These are phyloP conservation scores for Colletotrichum sp. DNA, from an alignment of 2,329 filamentous ascomycete species.

Conservation along the genomic window DNA sequence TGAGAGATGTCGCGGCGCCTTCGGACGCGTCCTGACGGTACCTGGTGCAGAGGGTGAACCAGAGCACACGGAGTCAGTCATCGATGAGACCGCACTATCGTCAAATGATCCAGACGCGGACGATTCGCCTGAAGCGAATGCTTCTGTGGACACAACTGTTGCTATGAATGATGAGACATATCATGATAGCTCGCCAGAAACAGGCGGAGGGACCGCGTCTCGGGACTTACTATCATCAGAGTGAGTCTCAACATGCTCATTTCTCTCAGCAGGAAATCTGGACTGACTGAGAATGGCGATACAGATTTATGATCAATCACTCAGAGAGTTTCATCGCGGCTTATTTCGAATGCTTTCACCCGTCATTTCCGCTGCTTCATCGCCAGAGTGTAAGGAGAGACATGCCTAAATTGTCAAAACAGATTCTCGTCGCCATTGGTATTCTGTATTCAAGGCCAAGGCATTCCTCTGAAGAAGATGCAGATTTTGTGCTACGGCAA, in stretches of 20 bases:
- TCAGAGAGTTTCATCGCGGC: constrained; percentile 17
- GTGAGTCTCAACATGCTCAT: neutral
- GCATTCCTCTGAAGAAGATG: constrained; percentile 7
- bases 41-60: neutral
- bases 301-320: neutral
- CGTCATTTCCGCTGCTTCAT: constrained; percentile 26
- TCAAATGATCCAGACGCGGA: neutral
- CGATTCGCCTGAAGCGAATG: neutral
- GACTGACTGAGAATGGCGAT: neutral
- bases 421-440: constrained; percentile 24
- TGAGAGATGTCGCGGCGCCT: constrained; percentile 15
- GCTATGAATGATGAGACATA: neutral
- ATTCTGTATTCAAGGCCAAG: constrained; percentile 21
- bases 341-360: constrained; percentile 27
- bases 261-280: too few relatives aligned
- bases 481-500: neutral
- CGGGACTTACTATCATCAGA: neutral
- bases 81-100: neutral
- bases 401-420: neutral
- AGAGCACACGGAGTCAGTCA: neutral
- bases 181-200: neutral
- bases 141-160: neutral
- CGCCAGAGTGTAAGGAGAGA: constrained; percentile 18
- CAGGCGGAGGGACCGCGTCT: neutral
- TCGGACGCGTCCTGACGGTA: neutral